Evolutionary conservation across 2,329 filamentous ascomycete genomes (phyloP).

Genomic region (Fusarium sp.): DNA sequence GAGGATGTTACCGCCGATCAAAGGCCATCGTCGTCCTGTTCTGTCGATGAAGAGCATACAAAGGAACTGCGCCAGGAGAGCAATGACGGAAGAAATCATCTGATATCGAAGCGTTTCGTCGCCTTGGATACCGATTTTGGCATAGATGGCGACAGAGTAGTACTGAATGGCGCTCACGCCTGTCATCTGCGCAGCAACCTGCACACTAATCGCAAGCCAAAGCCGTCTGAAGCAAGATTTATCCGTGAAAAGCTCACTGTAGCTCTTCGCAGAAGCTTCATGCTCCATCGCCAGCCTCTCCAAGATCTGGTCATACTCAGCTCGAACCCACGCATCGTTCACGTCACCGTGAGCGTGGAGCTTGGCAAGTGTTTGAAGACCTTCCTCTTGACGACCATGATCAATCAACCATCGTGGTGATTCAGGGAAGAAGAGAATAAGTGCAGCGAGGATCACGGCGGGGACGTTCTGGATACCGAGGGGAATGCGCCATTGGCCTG

Average conservation of each 20-base stretch:
- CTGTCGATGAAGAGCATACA: constrained; percentile 77
- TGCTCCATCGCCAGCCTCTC: constrained; percentile 73
- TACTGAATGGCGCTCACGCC: constrained; percentile 81
- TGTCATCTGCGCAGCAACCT: constrained; percentile 81
- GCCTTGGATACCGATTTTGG: constrained; percentile 73
- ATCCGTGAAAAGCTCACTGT: constrained; percentile 72
- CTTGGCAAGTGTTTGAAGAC: constrained; percentile 72
- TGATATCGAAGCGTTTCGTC: constrained; percentile 78
- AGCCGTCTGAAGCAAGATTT: constrained; percentile 75
- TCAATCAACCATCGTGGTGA: constrained; percentile 66
- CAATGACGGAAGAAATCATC: constrained; percentile 78
- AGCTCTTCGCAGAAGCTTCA: constrained; percentile 71
- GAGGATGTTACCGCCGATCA: constrained; percentile 77
- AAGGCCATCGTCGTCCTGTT: constrained; percentile 75
- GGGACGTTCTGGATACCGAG: constrained; percentile 33
- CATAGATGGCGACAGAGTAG: constrained; percentile 75
- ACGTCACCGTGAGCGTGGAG: constrained; percentile 76
- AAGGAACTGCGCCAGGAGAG: constrained; percentile 73
- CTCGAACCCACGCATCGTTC: constrained; percentile 75
- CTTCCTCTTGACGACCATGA: constrained; percentile 72
- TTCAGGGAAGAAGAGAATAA: constrained; percentile 39
- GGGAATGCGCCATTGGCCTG: constrained; percentile 37
- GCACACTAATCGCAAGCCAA: constrained; percentile 75
- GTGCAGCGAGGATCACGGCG: constrained; percentile 26
- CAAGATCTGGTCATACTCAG: constrained; percentile 78